Base-by-base conservation (phyloP, 352 stramenopile species). In the Phytophthora vignae region DNA sequence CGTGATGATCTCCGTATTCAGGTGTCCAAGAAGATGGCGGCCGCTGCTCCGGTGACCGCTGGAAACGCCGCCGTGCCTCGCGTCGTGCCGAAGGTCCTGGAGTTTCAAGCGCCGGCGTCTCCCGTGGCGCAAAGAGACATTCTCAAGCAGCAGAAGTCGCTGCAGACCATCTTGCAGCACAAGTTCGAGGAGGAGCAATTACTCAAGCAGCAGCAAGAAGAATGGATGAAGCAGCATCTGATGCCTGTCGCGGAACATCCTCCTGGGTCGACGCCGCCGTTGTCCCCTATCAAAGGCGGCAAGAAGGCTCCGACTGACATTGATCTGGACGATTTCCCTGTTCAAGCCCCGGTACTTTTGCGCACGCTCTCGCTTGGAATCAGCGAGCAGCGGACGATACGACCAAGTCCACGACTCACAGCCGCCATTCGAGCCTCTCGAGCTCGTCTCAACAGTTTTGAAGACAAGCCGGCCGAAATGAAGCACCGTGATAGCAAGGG, bases 11-110 rank as follows among this genome's bases (percentile, higher is more conserved):
- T 95, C 49, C 85, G 88, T 22, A 91, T 95, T 42, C 85, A 90
- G 74, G 78, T 93, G 14, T 90, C 87, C 14, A 95, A 93, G 64
- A 92, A 91, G 50, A 94, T 93, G 79, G 87, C 84, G 14, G 81
- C 77, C 0, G 77, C 77, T 58, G 77, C 67, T n/a, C 70, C 69
- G 40, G 62, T 31, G 17, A 71, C 15, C 49, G 27, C 29, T 54
- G 57, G 21, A 25, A 67, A 40, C 10, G 11, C 17, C 12, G 46
- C 55, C 29, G 49, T 58, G 7, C 55, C 50, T 6, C 61, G 33
- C 10, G 48, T 65, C 7, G 4, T 29, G 1, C 54, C 56, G 11
- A 77, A 59, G 67, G 25, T 57, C 19, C 21, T 84, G 19, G 81
- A 88, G 22, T 83, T 86, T 33, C 78, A 77, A 5, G 72, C 84